Evolutionary conservation across 345 rosid genomes (phyloP), one percentile per base, ranked within the genome.

Genomic region (Gossypium bickii): DNA sequence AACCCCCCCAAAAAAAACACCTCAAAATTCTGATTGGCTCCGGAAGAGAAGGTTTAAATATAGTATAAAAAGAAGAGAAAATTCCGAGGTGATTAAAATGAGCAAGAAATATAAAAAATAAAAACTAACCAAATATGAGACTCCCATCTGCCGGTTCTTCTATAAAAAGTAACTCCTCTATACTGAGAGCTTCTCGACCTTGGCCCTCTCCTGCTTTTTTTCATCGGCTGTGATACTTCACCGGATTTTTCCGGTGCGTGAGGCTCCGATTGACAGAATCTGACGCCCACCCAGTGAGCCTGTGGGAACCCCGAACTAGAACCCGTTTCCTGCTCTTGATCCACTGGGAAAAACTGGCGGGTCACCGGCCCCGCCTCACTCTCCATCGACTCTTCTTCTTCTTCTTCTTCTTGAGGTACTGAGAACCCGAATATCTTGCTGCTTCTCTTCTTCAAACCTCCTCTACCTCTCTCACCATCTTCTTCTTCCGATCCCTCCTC

Each of bases 61-160:
- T 58, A 58, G 34, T 58, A 22, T 9, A 44, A 57, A 16, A 20
- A 13, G 48, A 13, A 61, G 49, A 51, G 5, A 59, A 63, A 34
- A 48, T 12, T 13, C 24, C 17, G 62, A 63, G 22, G 22, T 56
- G 44, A 56, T n/a, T n/a, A 9, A 24, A 55, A 47, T 15, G 38
- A 18, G 13, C 27, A 44, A 22, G 11, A 61, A 8, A 1, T 8
- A 13, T 56, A 41, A 18, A 38, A 9, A 34, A 45, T 18, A 56
- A 10, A 24, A n/a, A 80, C 83, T 15, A 48, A 93, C 99, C 99
- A 95, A 72, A 95, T 95, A 83, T 95, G 99, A 65, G 99, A 95
- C 79, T 95, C 99, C 99, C 99, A 95, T 73, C 99, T 86, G 70
- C 99, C 99, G 22, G 99, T 95, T 74, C 99, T 85, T 82, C 99